Percentiles rank a stretch among this genome's conserved stretches.
Evolutionary conservation across 2,329 filamentous ascomycete genomes (phyloP).

Genomic region (Beauveria sp.): DNA sequence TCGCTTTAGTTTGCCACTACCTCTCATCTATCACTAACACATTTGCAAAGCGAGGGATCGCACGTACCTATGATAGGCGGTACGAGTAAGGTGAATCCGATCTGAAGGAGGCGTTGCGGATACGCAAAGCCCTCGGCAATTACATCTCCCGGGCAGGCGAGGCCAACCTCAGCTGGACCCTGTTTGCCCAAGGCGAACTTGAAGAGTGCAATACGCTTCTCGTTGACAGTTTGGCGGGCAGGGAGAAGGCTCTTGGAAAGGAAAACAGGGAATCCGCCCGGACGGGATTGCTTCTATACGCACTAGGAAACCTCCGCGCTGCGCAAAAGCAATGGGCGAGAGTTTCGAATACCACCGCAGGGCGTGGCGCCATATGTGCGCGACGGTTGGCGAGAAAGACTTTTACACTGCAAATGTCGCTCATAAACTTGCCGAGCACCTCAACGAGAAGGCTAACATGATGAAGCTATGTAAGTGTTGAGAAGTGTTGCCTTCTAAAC

Average conservation of each 20-base stretch:
- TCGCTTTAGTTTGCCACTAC: too few species aligned
- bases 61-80: conserved; percentile 10
- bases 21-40: too few species aligned
- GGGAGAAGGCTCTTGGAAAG: conserved; percentile 11
- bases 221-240: conserved; percentile 3
- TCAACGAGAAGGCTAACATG: not conserved
- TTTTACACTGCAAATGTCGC: conserved; percentile 9
- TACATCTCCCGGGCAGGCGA: conserved; percentile 13
- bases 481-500: not conserved
- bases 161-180: conserved; percentile 10
- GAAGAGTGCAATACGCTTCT: conserved; percentile 12
- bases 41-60: conserved; percentile 11
- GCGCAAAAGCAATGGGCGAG: conserved; percentile 5
- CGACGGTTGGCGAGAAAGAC: conserved; percentile 11
- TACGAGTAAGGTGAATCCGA: conserved; percentile 11
- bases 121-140: conserved; percentile 11
- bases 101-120: conserved; percentile 7
- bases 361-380: conserved; percentile 12
- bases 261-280: conserved; percentile 11
- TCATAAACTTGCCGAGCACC: conserved; percentile 12
- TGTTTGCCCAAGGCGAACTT: conserved; percentile 12
- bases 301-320: conserved; percentile 10
- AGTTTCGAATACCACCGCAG: conserved; percentile 11
- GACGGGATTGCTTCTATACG: conserved; percentile 10
- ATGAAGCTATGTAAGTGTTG: conserved; percentile 12